A percentile compares a stretch with the other conserved stretches of the same genome.
Conservation (phyloP, 2,329 filamentous ascomycete species). For the Paracorniculantispora psalliotae region DNA sequence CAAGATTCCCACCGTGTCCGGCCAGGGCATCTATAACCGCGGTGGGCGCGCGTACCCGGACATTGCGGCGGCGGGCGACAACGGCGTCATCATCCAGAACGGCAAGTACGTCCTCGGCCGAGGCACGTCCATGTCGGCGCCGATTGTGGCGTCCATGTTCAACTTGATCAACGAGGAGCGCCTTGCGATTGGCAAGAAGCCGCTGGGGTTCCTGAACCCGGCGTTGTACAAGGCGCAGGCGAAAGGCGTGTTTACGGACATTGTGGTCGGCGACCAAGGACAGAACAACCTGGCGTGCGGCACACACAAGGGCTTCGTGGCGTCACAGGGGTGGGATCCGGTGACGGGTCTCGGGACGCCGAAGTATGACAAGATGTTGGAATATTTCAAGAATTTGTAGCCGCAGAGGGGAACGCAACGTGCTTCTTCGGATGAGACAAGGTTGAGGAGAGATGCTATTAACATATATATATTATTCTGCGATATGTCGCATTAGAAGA, state of each 20-base stretch:
- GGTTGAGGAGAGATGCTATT: too few relatives aligned
- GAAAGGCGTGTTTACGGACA: background rate
- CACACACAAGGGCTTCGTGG: background rate
- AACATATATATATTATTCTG: too few relatives aligned
- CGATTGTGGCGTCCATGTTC: slow-evolving; percentile 18
- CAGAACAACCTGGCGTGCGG: background rate
- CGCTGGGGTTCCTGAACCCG: slow-evolving; percentile 29
- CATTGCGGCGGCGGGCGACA: slow-evolving; percentile 38
- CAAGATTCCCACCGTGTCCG: slow-evolving; percentile 26
- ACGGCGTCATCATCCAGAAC: slow-evolving; percentile 36
- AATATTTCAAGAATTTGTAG: background rate
- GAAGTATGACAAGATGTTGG: background rate
- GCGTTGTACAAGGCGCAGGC: slow-evolving; percentile 9
- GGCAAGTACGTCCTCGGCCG: slow-evolving; percentile 18
- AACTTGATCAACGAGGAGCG: slow-evolving; percentile 18
- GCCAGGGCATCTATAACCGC: slow-evolving; percentile 30
- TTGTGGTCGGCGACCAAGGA: background rate
- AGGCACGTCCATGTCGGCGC: slow-evolving; percentile 16
- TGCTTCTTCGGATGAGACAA: too few relatives aligned
- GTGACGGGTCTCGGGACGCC: background rate
- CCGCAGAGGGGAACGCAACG: too few relatives aligned
- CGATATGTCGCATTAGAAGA: too few relatives aligned
- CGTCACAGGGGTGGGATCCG: background rate
- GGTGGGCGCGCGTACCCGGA: slow-evolving; percentile 36
- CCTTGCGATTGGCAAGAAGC: slow-evolving; percentile 27